Percentiles rank a stretch among this genome's conserved stretches.
Conservation (phyloP, 371 early-diverging fungal genomes). For the Capillidium heterosporum region DNA sequence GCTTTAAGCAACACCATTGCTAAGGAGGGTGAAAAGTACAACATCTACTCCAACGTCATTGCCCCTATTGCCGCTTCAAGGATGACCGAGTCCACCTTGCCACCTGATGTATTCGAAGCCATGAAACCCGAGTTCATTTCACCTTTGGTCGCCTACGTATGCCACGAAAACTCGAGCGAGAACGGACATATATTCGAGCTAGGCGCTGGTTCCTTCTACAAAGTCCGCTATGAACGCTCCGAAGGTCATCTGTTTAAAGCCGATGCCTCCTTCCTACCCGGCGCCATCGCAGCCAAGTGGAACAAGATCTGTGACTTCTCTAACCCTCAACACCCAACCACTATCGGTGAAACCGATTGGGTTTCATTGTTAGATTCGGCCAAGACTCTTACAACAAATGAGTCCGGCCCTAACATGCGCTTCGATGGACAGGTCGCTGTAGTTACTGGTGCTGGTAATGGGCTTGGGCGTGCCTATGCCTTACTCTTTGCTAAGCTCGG, state of each 20-base stretch:
- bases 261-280: conserved; percentile 71
- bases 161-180: conserved; percentile 73
- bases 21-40: conserved; percentile 83
- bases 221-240: conserved; percentile 86
- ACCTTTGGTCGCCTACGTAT: conserved; percentile 85
- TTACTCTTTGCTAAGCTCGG: conserved; percentile 60
- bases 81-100: conserved; percentile 95
- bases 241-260: conserved; percentile 83
- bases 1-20: conserved; percentile 84
- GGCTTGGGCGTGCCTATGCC: conserved; percentile 80
- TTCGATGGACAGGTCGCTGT: conserved; percentile 75
- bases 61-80: conserved; percentile 94
- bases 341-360: conserved; percentile 73
- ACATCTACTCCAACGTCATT: conserved; percentile 81
- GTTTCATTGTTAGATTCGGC: conserved; percentile 59
- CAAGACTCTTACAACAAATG: conserved; percentile 35
- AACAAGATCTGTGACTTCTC: conserved; percentile 62
- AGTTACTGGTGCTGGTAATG: conserved; percentile 85
- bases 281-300: conserved; percentile 55
- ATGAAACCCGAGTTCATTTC: conserved; percentile 93
- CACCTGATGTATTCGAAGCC: conserved; percentile 75
- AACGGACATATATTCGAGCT: conserved; percentile 82
- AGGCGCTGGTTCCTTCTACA: conserved; percentile 86
- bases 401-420: conserved; percentile 35
- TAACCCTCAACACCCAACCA: conserved; percentile 47